Percentiles rank a stretch among this genome's conserved stretches.
These are phyloP conservation scores for Hymenoscyphus fraxineus DNA, from an alignment of 2,329 filamentous ascomycete genomes.

Conservation along the genomic window DNA sequence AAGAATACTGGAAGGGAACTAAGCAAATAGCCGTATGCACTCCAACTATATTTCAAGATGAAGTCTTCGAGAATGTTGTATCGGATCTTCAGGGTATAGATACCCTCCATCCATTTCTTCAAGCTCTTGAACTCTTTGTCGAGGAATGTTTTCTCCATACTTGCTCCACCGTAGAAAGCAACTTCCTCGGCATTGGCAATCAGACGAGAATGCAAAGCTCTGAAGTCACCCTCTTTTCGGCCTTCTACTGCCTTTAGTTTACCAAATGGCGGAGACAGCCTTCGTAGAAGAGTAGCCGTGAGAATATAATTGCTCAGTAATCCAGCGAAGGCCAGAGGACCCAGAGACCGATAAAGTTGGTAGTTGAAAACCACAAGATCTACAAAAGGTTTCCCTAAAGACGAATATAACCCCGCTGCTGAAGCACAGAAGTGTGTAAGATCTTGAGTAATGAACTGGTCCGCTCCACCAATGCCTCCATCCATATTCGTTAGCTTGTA, in stretches of 20 bases:
- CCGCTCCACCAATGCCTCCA: slow-evolving; percentile 84
- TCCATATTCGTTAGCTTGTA: slow-evolving; percentile 94
- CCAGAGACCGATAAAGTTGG: slow-evolving; percentile 87
- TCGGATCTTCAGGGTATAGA: slow-evolving; percentile 94
- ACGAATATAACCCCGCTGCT: slow-evolving; percentile 90
- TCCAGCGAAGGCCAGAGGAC: slow-evolving; percentile 80
- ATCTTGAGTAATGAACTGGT: slow-evolving; percentile 97
- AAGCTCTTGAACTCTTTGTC: slow-evolving; percentile 90
- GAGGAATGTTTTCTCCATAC: slow-evolving; percentile 90
- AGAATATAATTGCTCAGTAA: slow-evolving; percentile 90
- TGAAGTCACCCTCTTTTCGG: slow-evolving; percentile 90
- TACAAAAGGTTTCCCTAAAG: slow-evolving; percentile 95
- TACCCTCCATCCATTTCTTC: slow-evolving; percentile 95
- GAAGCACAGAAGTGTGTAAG: slow-evolving; percentile 91
- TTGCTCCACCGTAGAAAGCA: slow-evolving; percentile 92
- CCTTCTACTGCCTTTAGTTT: slow-evolving; percentile 96
- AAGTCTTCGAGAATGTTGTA: slow-evolving; percentile 99
- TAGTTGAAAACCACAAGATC: slow-evolving; percentile 98
- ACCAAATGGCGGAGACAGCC: slow-evolving; percentile 89
- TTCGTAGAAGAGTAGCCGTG: slow-evolving; percentile 84
- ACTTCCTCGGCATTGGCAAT: slow-evolving; percentile 98
- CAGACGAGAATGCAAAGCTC: slow-evolving; percentile 82
- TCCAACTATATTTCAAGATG: slow-evolving; percentile 98
- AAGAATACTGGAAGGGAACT: slow-evolving; percentile 92
- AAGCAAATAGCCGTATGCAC: slow-evolving; percentile 90